A percentile compares a stretch with the other conserved stretches of the same genome.
These are phyloP conservation scores for Colletotrichum gigasporum DNA, from an alignment of 2,329 filamentous ascomycete species.

Conservation along the genomic window DNA sequence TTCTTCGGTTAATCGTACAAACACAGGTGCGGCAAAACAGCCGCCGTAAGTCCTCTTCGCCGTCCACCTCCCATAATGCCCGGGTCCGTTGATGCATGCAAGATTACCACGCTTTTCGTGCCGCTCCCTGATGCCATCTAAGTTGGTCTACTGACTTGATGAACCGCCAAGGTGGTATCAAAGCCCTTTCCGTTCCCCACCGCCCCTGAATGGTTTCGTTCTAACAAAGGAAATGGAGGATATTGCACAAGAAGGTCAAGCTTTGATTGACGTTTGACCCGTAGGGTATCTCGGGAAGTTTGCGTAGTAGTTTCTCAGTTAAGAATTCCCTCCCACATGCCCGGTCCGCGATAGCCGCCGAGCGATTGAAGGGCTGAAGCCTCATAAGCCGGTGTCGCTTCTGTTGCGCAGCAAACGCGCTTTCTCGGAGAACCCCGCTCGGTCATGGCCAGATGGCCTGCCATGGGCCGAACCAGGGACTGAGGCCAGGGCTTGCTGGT, in stretches of 20 bases:
- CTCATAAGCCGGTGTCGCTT: conserved; percentile 60
- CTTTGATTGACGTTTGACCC: conserved; percentile 8
- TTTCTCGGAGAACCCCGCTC: conserved; percentile 60
- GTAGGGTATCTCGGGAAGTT: conserved; percentile 11
- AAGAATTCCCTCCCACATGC: conserved; percentile 75
- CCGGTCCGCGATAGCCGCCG: conserved; percentile 62
- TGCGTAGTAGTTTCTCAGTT: conserved; percentile 47
- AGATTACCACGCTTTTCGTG: conserved; percentile 51
- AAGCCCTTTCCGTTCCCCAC: conserved; percentile 40
- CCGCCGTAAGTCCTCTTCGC: conserved; percentile 33
- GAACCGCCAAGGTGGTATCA: conserved; percentile 41
- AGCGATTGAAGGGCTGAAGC: conserved; percentile 58
- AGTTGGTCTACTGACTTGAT: conserved; percentile 45
- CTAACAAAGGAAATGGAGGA: conserved; percentile 34
- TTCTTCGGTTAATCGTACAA: conserved; percentile 34
- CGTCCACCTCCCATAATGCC: conserved; percentile 42
- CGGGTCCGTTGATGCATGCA: conserved; percentile 51
- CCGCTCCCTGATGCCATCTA: conserved; percentile 43
- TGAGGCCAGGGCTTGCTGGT: conserved; percentile 45
- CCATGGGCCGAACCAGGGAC: conserved; percentile 48
- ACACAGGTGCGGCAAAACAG: conserved; percentile 17
- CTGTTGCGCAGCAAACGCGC: conserved; percentile 72
- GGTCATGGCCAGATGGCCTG: conserved; percentile 36
- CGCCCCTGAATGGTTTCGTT: conserved; percentile 34
- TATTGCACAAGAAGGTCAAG: conserved; percentile 30